Base-by-base conservation (phyloP, 1,139 yeast species). In the Lodderomyces jiufengensis region DNA sequence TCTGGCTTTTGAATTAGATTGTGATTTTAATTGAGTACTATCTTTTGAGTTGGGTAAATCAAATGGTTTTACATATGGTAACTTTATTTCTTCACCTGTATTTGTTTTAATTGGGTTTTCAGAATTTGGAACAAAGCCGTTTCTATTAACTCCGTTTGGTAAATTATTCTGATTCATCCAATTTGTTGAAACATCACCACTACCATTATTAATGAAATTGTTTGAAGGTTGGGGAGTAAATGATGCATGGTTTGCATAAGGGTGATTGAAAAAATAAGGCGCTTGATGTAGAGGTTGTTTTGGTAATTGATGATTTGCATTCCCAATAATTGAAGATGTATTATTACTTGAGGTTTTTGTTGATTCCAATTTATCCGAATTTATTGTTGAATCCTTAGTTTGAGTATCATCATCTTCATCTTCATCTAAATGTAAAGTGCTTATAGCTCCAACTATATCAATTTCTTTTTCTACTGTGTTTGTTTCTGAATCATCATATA, bases 371-470 rank as follows among this genome's bases (percentile, higher is more conserved):
- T 18, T 18, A 18, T 18, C 20, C 20, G 20, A 18, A 18, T 7
- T 18, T 18, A 7, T 5, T 5, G 20, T 18, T 18, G 20, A 5
- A 5, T 18, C 7, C 20, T 5, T 5, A 18, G 13, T 13, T 14
- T 20, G 15, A 9, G 33, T 22, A 18, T 34, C 34, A 20, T 28
- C 34, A 23, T 42, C 44, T 16, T 35, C 46, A 23, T 65, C 73
- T 20, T 61, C 72, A 40, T 66, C 72, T 41, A 68, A 55, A 45
- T 66, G 61, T 31, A 69, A 57, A 33, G 59, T 65, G 29, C 61
- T 63, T 29, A 68, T 52, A 7, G 73, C 71, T 6, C 70, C 73
- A 24, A 68, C 72, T 27, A 68, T 64, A 40, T 67, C 73, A 45
- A 67, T 57, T 30, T 57, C 55, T 30, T 34, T 33, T 6, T 21